Base-by-base conservation (phyloP, 495 filamentous ascomycete species). In the Aspergillus ostianus region DNA sequence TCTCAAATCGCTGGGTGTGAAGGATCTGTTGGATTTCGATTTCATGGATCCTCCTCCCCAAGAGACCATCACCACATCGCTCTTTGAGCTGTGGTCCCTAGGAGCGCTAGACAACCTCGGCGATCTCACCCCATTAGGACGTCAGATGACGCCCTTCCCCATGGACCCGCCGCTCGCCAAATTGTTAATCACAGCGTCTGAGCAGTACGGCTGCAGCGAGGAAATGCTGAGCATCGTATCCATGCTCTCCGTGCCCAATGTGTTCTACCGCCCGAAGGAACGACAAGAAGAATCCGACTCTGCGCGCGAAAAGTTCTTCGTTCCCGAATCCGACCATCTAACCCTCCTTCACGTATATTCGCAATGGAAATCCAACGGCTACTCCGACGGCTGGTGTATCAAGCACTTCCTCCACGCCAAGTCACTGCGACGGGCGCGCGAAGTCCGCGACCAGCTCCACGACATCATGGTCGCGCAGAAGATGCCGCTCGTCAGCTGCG, bases 21-120 rank as follows among this genome's bases (percentile, higher is more conserved):
- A 89, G 68, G 92, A 99, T 64, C 80, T 99, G 18, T 78, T 99
- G 3, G 95, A 99, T 65, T 99, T 99, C 65, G 92, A 98, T 69
- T 99, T 99, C 66, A 97, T 99, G 92, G 95, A 99, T 63, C 94
- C 95, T 0, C 95, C 95, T 7, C 94, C 95, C 0, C 95, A 99
- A 73, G 95, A 99, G 61, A 97, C 92, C 6, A 99, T 99, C 65
- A 91, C 91, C 9, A 99, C 95, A 0, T 96, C 92, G 1, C 83
- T 99, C 3, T 99, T 98, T 79, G 95, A 99, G 67, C 85, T 99
- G 13, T 99, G 95, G 95, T 93, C 95, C 0, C 80, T 99, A 12
- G 95, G 95, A 3, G 95, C 95, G 2, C 73, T 99, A 21, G 89
- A 95, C 64, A 96, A 97, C 68, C 82, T 99, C 7, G 95, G 95